A percentile compares a stretch with the other conserved stretches of the same genome.
phyloP scores from a whole-genome alignment of 2,329 filamentous ascomycete species.

The Xylariaceae sp. region DNA sequence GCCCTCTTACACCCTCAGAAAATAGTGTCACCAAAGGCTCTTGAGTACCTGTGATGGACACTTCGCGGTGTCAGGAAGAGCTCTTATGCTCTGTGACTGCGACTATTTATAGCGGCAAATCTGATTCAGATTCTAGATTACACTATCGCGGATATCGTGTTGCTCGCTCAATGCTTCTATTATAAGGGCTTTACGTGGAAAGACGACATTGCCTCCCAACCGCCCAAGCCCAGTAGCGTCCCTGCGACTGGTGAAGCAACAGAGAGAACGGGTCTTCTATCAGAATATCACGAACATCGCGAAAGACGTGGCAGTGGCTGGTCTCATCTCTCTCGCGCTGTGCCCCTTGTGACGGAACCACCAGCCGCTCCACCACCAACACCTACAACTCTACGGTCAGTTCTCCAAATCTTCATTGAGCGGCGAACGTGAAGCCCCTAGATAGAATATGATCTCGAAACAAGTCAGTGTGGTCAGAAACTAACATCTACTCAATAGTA shows the following conservation, averaged over 20 bases:
- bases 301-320: conserved; percentile 54
- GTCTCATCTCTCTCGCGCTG: conserved; percentile 73
- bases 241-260: conserved; percentile 39
- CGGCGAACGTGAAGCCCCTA: no score
- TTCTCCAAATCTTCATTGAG: no score
- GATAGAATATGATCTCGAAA: no score
- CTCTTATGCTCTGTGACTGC: no score
- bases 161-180: conserved; percentile 90
- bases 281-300: conserved; percentile 39
- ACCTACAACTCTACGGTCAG: conserved; percentile 45
- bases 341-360: conserved; percentile 63
- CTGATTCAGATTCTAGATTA: conserved; percentile 54
- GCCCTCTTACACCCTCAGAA: no score
- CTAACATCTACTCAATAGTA: no score
- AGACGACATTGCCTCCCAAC: conserved; percentile 47
- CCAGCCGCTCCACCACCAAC: conserved; percentile 43
- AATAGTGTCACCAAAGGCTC: no score
- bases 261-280: conserved; percentile 54
- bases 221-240: conserved; percentile 39
- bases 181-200: conserved; percentile 79
- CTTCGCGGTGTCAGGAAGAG: no score
- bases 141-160: conserved; percentile 84
- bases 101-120: no score
- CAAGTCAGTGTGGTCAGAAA: no score
- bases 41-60: no score